Conservation (phyloP, 495 filamentous ascomycete species). For the Aspergillus bertholletiae region DNA sequence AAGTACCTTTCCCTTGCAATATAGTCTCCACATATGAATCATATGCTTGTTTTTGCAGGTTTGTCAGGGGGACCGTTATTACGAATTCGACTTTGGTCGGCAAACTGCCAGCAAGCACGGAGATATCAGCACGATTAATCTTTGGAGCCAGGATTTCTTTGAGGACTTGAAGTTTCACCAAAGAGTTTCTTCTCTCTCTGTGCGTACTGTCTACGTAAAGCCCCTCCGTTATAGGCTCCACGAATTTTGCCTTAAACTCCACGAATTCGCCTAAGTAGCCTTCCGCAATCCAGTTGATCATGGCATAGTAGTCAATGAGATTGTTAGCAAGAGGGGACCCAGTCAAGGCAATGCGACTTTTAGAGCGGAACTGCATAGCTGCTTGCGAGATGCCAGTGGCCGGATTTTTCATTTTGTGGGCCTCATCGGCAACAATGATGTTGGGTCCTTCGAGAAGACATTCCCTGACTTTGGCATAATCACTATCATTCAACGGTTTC, state of each 20-base stretch:
- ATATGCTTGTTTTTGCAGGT: conserved; percentile 64
- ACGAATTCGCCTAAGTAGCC: conserved; percentile 62
- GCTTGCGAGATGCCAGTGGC: conserved; percentile 47
- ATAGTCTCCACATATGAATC: conserved; percentile 49
- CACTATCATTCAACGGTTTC: conserved; percentile 23
- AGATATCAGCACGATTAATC: conserved; percentile 69
- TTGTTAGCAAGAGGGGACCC: conserved; percentile 85
- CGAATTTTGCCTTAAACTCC: conserved; percentile 67
- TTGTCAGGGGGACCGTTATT: conserved; percentile 65
- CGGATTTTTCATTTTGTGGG: conserved; percentile 72
- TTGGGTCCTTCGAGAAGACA: conserved; percentile 58
- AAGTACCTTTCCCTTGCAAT: conserved; percentile 16
- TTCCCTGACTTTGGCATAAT: conserved; percentile 35
- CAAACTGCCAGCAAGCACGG: conserved; percentile 59
- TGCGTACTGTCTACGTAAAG: conserved; percentile 59
- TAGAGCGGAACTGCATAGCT: conserved; percentile 57
- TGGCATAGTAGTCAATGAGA: conserved; percentile 73
- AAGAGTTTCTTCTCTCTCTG: conserved; percentile 49
- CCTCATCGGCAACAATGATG: conserved; percentile 86
- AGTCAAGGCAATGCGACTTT: conserved; percentile 77
- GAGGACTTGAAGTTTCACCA: conserved; percentile 67
- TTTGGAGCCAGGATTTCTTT: conserved; percentile 73
- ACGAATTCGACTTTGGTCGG: conserved; percentile 79
- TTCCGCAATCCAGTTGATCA: conserved; percentile 87
- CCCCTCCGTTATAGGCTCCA: conserved; percentile 69